Percentiles rank a stretch among this genome's conserved stretches.
Evolutionary conservation across 805 yeast genomes (phyloP).

Genomic region (Candida alai): DNA sequence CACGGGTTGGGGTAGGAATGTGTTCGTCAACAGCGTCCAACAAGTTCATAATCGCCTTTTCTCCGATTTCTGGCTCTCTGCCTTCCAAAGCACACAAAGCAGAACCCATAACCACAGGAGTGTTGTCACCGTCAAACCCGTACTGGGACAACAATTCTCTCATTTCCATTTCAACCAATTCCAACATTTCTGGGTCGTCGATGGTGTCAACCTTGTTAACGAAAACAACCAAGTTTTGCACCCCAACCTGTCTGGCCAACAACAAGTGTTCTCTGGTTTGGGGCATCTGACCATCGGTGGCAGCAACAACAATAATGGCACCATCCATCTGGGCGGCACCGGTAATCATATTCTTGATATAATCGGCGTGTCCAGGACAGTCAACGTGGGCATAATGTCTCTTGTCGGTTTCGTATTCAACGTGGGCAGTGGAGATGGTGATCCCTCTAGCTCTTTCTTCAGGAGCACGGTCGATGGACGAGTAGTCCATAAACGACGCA

Average conservation of each 20-base stretch:
- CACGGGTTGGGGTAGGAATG: conserved; percentile 96
- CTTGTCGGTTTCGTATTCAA: conserved; percentile 90
- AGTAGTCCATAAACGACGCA: conserved; percentile 89
- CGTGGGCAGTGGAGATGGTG: conserved; percentile 96
- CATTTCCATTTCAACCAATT: conserved; percentile 99
- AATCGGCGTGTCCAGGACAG: conserved; percentile 99
- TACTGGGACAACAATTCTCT: conserved; percentile 87
- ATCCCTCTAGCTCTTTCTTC: conserved; percentile 99
- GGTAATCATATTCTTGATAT: conserved; percentile 97
- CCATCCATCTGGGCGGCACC: conserved; percentile 99
- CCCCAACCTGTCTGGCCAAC: conserved; percentile 99
- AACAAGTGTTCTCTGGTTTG: conserved; percentile 98
- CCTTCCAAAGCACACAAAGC: conserved; percentile 95
- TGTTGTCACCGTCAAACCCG: conserved; percentile 97
- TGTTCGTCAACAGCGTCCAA: conserved; percentile 89
- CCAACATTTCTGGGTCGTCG: conserved; percentile 98
- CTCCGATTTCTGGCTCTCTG: conserved; percentile 87
- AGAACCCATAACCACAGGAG: conserved; percentile 98
- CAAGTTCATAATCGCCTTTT: conserved; percentile 73
- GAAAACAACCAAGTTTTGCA: conserved; percentile 92
- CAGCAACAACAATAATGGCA: conserved; percentile 98
- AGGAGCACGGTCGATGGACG: conserved; percentile 94
- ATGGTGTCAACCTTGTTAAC: conserved; percentile 97
- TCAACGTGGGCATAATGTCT: conserved; percentile 98
- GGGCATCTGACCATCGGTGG: conserved; percentile 99